A percentile compares a stretch with the other conserved stretches of the same genome.
Conservation (phyloP, 116 monocot species). For the Iris pallida region DNA sequence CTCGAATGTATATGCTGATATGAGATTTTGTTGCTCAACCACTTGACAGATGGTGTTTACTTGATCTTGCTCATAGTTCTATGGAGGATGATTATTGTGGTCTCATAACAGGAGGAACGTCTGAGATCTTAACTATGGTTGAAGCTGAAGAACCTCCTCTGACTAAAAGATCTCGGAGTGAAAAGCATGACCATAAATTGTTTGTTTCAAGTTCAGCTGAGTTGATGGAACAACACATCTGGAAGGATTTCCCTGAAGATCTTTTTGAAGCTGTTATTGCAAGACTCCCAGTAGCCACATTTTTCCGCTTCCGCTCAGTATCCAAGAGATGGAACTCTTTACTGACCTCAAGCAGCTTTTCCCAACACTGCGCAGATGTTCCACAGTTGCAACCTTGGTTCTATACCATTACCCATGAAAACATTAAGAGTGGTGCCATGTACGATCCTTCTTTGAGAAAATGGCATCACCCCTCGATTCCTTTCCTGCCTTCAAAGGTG, state of each 20-base stretch:
- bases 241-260: conserved; percentile 72
- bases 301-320: conserved; percentile 71
- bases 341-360: conserved; percentile 43
- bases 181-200: conserved; percentile 15
- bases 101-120: conserved; percentile 11
- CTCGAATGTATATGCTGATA: no score
- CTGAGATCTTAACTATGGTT: conserved; percentile 22
- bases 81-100: conserved; percentile 29
- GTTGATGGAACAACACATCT: conserved; percentile 53
- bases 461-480: conserved; percentile 49
- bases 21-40: not conserved
- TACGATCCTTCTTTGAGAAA: conserved; percentile 54
- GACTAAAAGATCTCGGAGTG: conserved; percentile 35
- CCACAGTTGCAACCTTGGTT: conserved; percentile 46
- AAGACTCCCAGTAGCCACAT: conserved; percentile 51
- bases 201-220: conserved; percentile 16
- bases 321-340: conserved; percentile 66
- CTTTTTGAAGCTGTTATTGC: conserved; percentile 65
- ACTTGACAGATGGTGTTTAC: conserved; percentile 30
- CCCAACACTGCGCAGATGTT: conserved; percentile 35
- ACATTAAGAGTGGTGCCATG: conserved; percentile 31
- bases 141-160: conserved; percentile 24
- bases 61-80: conserved; percentile 21
- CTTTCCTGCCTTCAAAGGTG: conserved; percentile 22
- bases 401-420: conserved; percentile 39